Base-by-base conservation (phyloP, 768 basidiomycete genomes). In the Punctularia strigosozonata region DNA sequence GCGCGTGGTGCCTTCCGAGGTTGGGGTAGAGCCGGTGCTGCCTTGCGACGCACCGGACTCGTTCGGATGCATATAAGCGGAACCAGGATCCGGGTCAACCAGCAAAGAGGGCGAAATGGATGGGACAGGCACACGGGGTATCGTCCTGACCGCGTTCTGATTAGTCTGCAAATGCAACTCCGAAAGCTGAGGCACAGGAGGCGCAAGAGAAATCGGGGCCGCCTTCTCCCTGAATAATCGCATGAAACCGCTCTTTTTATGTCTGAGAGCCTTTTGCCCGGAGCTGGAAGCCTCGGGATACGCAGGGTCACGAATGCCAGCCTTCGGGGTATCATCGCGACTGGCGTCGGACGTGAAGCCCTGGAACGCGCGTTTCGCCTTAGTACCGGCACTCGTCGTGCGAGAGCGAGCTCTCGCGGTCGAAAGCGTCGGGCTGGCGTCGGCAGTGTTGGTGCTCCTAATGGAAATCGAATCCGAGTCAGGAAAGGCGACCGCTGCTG, bases 201-300 rank as follows among this genome's bases (percentile, higher is more conserved):
- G 76, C 2, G 70, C 69, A 6, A 58, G 56, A 4, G 50, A 52
- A 58, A 17, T 72, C 66, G 41, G 44, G 26, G 33, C 46, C 23
- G 30, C 69, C 37, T 66, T 67, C 18, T 61, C 66, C 49, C 78
- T 75, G 52, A 88, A 86, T 8, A 89, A 59, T 37, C 80, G 66
- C 77, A 88, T 73, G 52, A 89, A 84, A 3, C 71, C 85, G 45
- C 84, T 87, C 55, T 80, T 87, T 64, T 81, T 86, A 43, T 80
- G 79, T 48, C 73, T 83, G 36, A 88, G 54, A 2, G 58, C 46
- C 48, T 74, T 80, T 7, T 61, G 62, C 20, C 61, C 50, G 36
- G 52, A 18, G 13, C 25, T 19, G 18, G 10, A 8, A 8, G 19
- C 33, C 10, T 8, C 10, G 20, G 8, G 33, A 19, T 12, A 25